Evolutionary conservation across 140 eudicot genomes (phyloP).

Genomic region (Flaveria floridana): DNA sequence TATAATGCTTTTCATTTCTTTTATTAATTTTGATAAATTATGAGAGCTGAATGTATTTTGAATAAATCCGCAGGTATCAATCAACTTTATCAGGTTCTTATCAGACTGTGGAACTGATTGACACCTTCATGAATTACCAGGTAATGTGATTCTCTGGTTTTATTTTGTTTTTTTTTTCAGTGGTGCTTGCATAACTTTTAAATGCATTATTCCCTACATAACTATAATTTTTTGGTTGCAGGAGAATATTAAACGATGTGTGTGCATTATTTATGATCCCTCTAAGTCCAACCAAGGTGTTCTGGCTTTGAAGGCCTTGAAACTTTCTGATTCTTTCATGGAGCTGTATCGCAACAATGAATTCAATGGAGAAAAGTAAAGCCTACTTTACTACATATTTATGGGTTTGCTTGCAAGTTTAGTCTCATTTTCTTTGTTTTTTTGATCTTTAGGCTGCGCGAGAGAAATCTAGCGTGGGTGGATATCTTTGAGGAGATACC

Average conservation of each 20-base stretch:
- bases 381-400: neutral
- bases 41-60: neutral
- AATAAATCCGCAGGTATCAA: constrained; percentile 65
- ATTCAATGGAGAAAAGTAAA: constrained; percentile 93
- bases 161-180: neutral
- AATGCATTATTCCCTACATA: neutral
- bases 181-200: neutral
- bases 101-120: constrained; percentile 91
- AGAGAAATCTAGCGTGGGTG: constrained; percentile 91
- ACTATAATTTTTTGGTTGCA: constrained; percentile 34
- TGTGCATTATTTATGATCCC: constrained; percentile 95
- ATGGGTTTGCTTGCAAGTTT: neutral
- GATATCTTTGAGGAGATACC: constrained; percentile 99
- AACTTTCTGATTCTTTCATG: constrained; percentile 98
- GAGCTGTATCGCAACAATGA: constrained; percentile 84
- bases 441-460: constrained; percentile 67
- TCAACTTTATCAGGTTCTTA: constrained; percentile 83
- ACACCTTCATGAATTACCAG: constrained; percentile 98
- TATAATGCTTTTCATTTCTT: neutral
- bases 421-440: constrained; percentile 4
- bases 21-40: neutral
- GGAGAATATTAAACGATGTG: constrained; percentile 98
- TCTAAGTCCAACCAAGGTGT: constrained; percentile 96
- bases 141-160: constrained; percentile 35
- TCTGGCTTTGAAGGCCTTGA: constrained; percentile 89